These are phyloP conservation scores for Mycocentrospora acerina DNA, from an alignment of 2,329 filamentous ascomycete genomes.

Conservation along the genomic window DNA sequence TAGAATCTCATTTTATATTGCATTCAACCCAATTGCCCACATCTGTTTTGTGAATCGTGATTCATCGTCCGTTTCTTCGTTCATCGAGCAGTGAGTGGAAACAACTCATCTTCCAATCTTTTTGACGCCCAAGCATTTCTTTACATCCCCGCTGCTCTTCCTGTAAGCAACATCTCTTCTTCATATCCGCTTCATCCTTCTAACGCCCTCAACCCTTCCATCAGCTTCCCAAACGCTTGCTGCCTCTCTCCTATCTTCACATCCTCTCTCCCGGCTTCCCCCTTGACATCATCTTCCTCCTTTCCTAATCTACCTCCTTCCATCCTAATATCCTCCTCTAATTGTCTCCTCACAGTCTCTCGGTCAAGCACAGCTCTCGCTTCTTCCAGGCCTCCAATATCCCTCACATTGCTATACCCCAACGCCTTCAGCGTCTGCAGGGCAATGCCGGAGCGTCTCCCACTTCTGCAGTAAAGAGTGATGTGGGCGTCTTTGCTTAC, in stretches of 20 bases:
- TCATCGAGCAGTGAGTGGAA: background rate
- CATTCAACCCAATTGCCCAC: background rate
- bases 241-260: background rate
- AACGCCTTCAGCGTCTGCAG: conserved; percentile 27
- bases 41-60: background rate
- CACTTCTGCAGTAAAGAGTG: conserved; percentile 42
- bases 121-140: background rate
- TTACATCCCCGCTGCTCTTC: background rate
- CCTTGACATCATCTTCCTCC: background rate
- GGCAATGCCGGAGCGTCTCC: conserved; percentile 37
- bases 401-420: conserved; percentile 34
- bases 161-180: background rate
- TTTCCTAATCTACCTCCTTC: conserved; percentile 1
- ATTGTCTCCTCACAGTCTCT: conserved; percentile 25
- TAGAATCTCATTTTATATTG: background rate
- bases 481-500: conserved; percentile 32
- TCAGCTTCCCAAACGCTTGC: conserved; percentile 9
- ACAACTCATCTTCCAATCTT: no score
- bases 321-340: conserved; percentile 12
- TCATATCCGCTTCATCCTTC: conserved; percentile 14
- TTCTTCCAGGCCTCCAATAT: conserved; percentile 41
- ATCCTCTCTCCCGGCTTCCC: background rate
- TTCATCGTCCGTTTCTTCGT: background rate
- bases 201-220: conserved; percentile 23
- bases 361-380: conserved; percentile 29